Evolutionary conservation across 1,139 yeast species (phyloP), one percentile per base, ranked within the genome.

Genomic region (Scheffersomyces lignicola): DNA sequence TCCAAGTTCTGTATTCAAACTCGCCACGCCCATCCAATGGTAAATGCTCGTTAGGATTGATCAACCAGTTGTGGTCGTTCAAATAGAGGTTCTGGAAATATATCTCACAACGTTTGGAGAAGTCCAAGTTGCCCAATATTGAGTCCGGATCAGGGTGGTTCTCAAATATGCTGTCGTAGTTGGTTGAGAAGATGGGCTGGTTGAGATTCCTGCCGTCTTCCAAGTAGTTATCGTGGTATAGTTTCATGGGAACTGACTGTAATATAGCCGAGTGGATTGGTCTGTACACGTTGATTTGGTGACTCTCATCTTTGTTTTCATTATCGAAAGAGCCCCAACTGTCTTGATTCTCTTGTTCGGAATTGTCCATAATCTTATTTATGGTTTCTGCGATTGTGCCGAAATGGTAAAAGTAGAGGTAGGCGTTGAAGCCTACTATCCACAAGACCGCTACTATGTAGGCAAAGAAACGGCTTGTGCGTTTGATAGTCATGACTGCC

Each of bases 51-150:
- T 33, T 18, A n/a, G 36, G 36, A 18, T 33, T 26, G 8, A 33
- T 8, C n/a, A 24, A 28, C 36, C 36, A 33, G 13, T 33, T 23
- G 12, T 24, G 32, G 25, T 33, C 13, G 7, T 17, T 8, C 1
- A 24, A 14, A n/a, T 24, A 29, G 20, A 33, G 29, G 18, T 29
- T 29, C 9, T 33, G 24, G 20, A 33, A 33, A 18, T 29, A 33
- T 18, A 33, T 21, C 6, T 29, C 29, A 29, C 36, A 33, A 20
- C 36, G 26, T 33, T 33, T 17, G 2, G 29, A 14, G 15, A 33
- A 33, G 29, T 33, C 24, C 11, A 33, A 18, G 22, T 29, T 29
- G 5, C 17, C 32, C 7, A 29, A 10, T 7, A 20, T 29, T 7
- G 5, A 11, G 11, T 10, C 12, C 7, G 15, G 16, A 20, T 13